Evolutionary conservation across 106 monocot genomes (phyloP), one percentile per base, ranked within the genome.

Genomic region (Dioscorea alata): DNA sequence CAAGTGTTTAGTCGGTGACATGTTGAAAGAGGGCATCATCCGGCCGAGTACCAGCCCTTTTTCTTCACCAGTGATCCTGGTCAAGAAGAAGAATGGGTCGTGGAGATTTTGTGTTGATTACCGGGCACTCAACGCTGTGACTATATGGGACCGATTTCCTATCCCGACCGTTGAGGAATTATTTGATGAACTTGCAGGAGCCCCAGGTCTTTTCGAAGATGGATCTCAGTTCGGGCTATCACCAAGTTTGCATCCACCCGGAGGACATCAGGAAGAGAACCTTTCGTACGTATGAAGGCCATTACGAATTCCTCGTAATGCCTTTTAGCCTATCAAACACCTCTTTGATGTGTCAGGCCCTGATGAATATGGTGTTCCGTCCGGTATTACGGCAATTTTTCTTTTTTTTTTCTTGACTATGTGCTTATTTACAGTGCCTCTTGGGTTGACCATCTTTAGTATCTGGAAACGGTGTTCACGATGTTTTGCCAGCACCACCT

Each of bases 91-190:
- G 14, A 32, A 63, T 16, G 8, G 25, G 9, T 28, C 63, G 8
- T 63, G 63, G 63, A 8, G 63, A 10, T 63, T 63, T 10, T 63
- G 63, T 13, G 17, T 31, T 10, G 63, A 63, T 63, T 63, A 63
- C 32, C 4, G 63, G 33, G 28, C 8, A 10, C 33, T 63, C 25
- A 63, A 63, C 25, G 63, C 25, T 6, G 8, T 63, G 1, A 63
- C 63, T 0, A 32, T 63, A 13, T 8, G 31, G 0, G 42, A 42
- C 7, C 4, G 4, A 7, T 34, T 34, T 34, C 34, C 34, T 34
- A 34, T 34, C 3, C 34, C 34, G 4, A 34, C 34, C 34, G 4
- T 34, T 7, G 34, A 34, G 4, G 7, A 34, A 7, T 7, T 34
- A 3, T 7, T 4, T 34, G 34, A 34, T 34, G 34, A 34, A 34